Evolutionary conservation across 2,329 filamentous ascomycete species (phyloP), one percentile per base, ranked within the genome.

Genomic region (Xylaria sp.): DNA sequence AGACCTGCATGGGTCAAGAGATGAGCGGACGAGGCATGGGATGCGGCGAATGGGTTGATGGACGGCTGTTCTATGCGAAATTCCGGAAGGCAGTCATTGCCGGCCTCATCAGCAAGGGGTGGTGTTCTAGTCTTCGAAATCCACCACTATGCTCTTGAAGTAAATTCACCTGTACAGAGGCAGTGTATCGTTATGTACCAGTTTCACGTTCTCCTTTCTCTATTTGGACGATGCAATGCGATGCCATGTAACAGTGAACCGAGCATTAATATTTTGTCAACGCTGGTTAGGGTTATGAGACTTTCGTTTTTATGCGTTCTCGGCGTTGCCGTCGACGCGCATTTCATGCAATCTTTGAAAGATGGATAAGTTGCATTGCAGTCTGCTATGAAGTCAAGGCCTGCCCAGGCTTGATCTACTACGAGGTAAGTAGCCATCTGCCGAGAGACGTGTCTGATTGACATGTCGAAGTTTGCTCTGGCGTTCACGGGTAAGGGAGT

Each of bases 1-100:
- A 95, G 89, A 86, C 93, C 93, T 56, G 84, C 94, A 67, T 99
- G 95, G 94, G 92, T 97, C 82, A 97, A 97, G 86, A 77, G 83
- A 77, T 86, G 59, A 53, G 49, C 45, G 53, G 38, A n/a, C 34
- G 37, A 44, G 17, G 5, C 48, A 40, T 39, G 22, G 38, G 34
- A 40, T 50, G 41, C 44, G 26, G 37, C 49, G 47, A 41, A 52
- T 43, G 22, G 29, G 29, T 40, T 39, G 39, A 40, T 43, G 22
- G 48, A 38, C 17, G 39, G 45, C 34, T 34, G 24, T 47, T 46
- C 39, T 48, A 46, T 29, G 42, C 48, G 46, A 39, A 50, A 39
- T 46, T 53, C 44, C 45, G 50, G 46, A 46, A 53, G 34, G 16
- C 50, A 40, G 49, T 17, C 39, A 50, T 46, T 44, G 29, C 52